These are phyloP conservation scores for Teunomyces kruisii DNA, from an alignment of 805 yeast genomes.

Conservation along the genomic window DNA sequence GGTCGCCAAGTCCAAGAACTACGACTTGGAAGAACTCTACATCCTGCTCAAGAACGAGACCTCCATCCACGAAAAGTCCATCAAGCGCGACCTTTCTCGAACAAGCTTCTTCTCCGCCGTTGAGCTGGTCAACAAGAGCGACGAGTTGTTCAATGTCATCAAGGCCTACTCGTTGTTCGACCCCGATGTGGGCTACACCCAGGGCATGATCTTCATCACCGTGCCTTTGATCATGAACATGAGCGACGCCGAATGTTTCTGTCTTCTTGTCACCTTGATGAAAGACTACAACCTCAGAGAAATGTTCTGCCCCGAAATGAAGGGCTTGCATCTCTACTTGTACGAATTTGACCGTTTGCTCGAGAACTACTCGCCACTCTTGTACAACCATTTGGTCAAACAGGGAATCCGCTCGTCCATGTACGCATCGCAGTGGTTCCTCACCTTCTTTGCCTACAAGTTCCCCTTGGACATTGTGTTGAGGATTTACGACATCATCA, in stretches of 20 bases:
- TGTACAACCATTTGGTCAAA: slow-evolving; percentile 72
- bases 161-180: slow-evolving; percentile 85
- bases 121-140: slow-evolving; percentile 54
- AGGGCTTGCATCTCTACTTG: slow-evolving; percentile 79
- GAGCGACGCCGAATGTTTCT: slow-evolving; percentile 82
- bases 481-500: slow-evolving; percentile 81
- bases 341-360: slow-evolving; percentile 89
- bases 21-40: slow-evolving; percentile 60
- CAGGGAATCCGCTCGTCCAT: slow-evolving; percentile 90
- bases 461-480: slow-evolving; percentile 88
- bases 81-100: slow-evolving; percentile 78
- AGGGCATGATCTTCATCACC: slow-evolving; percentile 93
- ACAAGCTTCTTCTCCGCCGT: slow-evolving; percentile 74
- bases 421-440: slow-evolving; percentile 98
- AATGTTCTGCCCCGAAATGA: slow-evolving; percentile 86
- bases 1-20: slow-evolving; percentile 73
- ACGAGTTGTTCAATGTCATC: slow-evolving; percentile 69
- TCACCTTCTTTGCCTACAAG: slow-evolving; percentile 91
- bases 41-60: slow-evolving; percentile 46
- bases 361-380: slow-evolving; percentile 71
- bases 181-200: slow-evolving; percentile 94
- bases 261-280: slow-evolving; percentile 79
- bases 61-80: slow-evolving; percentile 70
- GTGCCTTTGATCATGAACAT: slow-evolving; percentile 82
- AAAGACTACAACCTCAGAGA: slow-evolving; percentile 77